Base-by-base conservation (phyloP, 257 asterid genomes). In the Catharanthus roseus region DNA sequence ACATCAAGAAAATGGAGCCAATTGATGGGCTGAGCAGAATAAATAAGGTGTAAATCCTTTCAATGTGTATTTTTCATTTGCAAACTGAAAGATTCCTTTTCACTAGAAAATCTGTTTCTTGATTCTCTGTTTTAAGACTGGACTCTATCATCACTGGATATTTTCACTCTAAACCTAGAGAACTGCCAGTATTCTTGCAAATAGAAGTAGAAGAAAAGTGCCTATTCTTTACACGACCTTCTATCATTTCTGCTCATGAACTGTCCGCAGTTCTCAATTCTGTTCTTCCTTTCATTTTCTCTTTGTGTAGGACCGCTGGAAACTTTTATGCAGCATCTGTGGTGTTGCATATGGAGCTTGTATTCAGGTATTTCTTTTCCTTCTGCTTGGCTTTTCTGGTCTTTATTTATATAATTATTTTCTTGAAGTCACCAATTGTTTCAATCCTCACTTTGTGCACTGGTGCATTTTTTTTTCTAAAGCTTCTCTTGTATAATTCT, bases 291-390 rank as follows among this genome's bases (percentile, higher is more conserved):
- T 10, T 36, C 56, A 19, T 67, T 61, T 80, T 47, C 45, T 63
- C 26, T 71, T 77, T 73, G 72, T 85, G 68, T 75, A 95, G 99
- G 96, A 90, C 63, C 99, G 99, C 49, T 95, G 97, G 99, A 95
- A 84, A 92, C 93, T 95, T 67, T 77, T 88, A 29, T 91, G 99
- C 69, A 90, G 97, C 87, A 95, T 91, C 71, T 95, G 99, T 69
- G 82, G 82, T 65, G 97, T 95, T 84, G 71, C 97, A 78, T 89
- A 88, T 85, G 97, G 99, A 74, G 99, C 99, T 44, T 91, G 99
- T 72, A 95, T 95, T 78, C 99, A 91, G 96, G 99, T 95, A 79
- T 65, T 33, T 15, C 10, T 38, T 34, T 28, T n/a, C n/a, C n/a
- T n/a, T 36, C 38, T 49, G 3, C 28, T 54, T 9, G 18, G 18